phyloP scores from a whole-genome alignment of 1,284 basidiomycete species.

The Macrocystidia cucumis region DNA sequence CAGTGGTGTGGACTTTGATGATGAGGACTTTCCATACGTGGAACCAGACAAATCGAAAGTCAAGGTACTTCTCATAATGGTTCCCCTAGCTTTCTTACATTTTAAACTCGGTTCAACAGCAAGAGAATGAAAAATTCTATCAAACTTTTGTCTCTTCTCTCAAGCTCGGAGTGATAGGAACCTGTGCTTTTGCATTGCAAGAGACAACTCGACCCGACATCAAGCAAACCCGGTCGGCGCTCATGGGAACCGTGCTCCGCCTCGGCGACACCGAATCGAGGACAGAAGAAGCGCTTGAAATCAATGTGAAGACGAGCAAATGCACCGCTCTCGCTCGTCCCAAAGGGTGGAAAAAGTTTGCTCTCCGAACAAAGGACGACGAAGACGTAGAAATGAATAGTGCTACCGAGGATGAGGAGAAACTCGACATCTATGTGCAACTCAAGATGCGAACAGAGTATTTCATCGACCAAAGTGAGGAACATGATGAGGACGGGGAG shows the following conservation, averaged over 20 bases:
- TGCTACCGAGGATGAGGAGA: constrained; percentile 19
- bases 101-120: constrained; percentile 33
- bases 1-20: constrained; percentile 83
- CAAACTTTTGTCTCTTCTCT: constrained; percentile 40
- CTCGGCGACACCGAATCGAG: constrained; percentile 67
- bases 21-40: constrained; percentile 53
- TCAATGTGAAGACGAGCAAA: constrained; percentile 77
- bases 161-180: constrained; percentile 52
- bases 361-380: constrained; percentile 26
- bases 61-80: constrained; percentile 44
- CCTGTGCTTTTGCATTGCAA: constrained; percentile 62
- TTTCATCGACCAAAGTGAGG: constrained; percentile 36
- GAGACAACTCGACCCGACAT: constrained; percentile 65
- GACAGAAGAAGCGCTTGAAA: constrained; percentile 64
- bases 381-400: constrained; percentile 16
- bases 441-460: constrained; percentile 54
- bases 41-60: constrained; percentile 63
- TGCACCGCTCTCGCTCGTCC: constrained; percentile 71
- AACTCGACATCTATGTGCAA: constrained; percentile 38
- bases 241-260: constrained; percentile 57
- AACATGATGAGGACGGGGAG: constrained; percentile 24
- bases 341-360: constrained; percentile 80
- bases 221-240: constrained; percentile 59
- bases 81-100: background rate
- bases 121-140: constrained; percentile 76